These are phyloP conservation scores for Fagus sylvatica DNA, from an alignment of 306 rosid genomes.

Conservation along the genomic window DNA sequence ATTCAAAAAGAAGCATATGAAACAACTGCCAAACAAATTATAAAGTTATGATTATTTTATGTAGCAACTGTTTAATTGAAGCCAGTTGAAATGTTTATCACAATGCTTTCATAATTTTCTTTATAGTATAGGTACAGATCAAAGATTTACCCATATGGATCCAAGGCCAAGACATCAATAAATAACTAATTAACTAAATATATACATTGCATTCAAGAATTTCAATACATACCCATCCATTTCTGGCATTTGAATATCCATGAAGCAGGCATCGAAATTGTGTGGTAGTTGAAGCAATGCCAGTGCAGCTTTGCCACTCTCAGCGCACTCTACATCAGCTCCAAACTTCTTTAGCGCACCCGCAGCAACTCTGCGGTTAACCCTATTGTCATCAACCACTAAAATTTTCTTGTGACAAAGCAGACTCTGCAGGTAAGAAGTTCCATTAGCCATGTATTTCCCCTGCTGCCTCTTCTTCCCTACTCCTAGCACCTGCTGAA, in stretches of 20 bases:
- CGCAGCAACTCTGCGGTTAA: slow-evolving; percentile 94
- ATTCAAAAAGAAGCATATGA: neutral
- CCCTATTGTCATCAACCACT: slow-evolving; percentile 90
- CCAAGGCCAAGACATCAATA: neutral
- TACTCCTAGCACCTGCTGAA: slow-evolving; percentile 84
- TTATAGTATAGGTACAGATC: neutral
- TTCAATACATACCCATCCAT: slow-evolving; percentile 82
- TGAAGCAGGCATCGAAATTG: slow-evolving; percentile 90
- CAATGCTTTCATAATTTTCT: neutral
- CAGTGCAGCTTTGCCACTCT: slow-evolving; percentile 88
- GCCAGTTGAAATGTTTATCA: neutral
- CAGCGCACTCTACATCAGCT: slow-evolving; percentile 81
- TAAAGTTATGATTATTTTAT: neutral
- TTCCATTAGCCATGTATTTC: slow-evolving; percentile 56
- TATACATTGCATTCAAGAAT: neutral
- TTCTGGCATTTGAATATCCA: slow-evolving; percentile 99
- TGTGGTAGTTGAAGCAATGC: slow-evolving; percentile 82
- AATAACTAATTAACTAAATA: neutral
- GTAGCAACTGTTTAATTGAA: neutral
- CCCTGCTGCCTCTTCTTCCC: slow-evolving; percentile 76
- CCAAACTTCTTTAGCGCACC: slow-evolving; percentile 91
- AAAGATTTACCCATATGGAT: neutral
- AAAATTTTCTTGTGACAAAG: slow-evolving; percentile 80
- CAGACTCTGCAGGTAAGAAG: slow-evolving; percentile 59
- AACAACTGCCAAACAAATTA: neutral